Evolutionary conservation across 768 basidiomycete species (phyloP).

Genomic region (Phlegmacium glaucopus): DNA sequence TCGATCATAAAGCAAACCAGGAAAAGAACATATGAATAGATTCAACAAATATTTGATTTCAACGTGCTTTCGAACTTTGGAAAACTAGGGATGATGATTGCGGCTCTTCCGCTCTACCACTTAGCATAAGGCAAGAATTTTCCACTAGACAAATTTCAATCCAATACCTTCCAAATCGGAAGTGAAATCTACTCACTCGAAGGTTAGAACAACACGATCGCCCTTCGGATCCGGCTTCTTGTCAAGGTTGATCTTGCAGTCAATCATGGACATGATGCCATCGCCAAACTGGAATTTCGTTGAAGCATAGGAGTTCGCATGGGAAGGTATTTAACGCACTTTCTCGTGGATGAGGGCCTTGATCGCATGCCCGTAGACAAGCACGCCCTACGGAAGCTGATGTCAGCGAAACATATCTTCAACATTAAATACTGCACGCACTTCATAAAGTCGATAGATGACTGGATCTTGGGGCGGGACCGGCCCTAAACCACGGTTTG

Average conservation of each 20-base stretch:
- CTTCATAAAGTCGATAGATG: conserved; percentile 81
- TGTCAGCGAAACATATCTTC: not conserved
- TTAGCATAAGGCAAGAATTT: conserved; percentile 74
- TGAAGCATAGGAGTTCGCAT: not conserved
- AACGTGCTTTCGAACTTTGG: not conserved
- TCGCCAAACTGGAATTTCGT: conserved; percentile 62
- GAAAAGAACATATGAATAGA: too few relatives aligned
- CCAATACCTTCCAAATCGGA: not conserved
- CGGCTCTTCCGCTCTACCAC: conserved; percentile 43
- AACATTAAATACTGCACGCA: conserved; percentile 27
- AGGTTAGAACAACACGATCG: conserved; percentile 74
- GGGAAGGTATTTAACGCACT: conserved; percentile 30
- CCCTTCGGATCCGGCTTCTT: conserved; percentile 76
- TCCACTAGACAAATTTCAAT: conserved; percentile 41
- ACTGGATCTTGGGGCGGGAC: conserved; percentile 76
- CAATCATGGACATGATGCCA: conserved; percentile 89
- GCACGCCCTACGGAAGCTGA: conserved; percentile 43
- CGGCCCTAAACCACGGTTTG: conserved; percentile 67
- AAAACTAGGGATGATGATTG: not conserved
- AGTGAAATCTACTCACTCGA: conserved; percentile 54
- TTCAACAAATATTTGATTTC: not conserved
- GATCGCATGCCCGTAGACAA: conserved; percentile 78
- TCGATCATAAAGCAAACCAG: too few relatives aligned
- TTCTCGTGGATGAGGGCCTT: conserved; percentile 85
- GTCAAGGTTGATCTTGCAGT: conserved; percentile 67